phyloP scores from a whole-genome alignment of 2,329 filamentous ascomycete genomes.

The Emmonsiellopsis sp. region DNA sequence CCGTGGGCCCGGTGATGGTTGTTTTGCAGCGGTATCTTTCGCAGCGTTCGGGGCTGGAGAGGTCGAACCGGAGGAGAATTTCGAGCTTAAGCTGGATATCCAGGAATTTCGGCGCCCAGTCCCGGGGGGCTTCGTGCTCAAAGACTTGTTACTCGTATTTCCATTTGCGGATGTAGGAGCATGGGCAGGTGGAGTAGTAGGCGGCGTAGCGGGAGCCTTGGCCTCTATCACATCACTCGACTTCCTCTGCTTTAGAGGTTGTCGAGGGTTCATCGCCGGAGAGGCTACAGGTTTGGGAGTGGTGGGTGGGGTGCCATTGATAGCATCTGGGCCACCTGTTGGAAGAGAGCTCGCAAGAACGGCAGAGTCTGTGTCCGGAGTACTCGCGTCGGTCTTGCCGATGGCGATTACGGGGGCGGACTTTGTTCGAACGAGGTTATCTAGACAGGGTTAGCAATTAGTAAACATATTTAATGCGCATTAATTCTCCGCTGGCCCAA shows the following conservation, averaged over 20 bases:
- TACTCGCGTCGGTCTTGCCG: background rate
- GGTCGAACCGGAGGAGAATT: conserved; percentile 59
- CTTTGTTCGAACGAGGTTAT: conserved; percentile 27
- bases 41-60: conserved; percentile 28
- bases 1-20: conserved; percentile 20
- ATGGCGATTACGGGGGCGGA: conserved; percentile 21
- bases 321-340: background rate
- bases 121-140: conserved; percentile 3
- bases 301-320: background rate
- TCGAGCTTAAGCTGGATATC: conserved; percentile 88
- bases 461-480: background rate
- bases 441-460: conserved; percentile 12
- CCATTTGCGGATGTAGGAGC: background rate
- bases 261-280: background rate
- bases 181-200: background rate
- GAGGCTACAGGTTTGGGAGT: background rate
- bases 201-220: background rate
- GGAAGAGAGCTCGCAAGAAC: background rate
- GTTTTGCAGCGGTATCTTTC: conserved; percentile 23
- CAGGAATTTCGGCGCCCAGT: conserved; percentile 64
- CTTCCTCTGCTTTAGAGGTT: conserved; percentile 5
- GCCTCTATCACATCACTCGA: background rate
- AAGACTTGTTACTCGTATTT: background rate
- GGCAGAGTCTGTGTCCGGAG: background rate
- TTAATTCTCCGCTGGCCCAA: background rate